Evolutionary conservation across 2,329 filamentous ascomycete genomes (phyloP).

Genomic region (Fusarium pilosicola): DNA sequence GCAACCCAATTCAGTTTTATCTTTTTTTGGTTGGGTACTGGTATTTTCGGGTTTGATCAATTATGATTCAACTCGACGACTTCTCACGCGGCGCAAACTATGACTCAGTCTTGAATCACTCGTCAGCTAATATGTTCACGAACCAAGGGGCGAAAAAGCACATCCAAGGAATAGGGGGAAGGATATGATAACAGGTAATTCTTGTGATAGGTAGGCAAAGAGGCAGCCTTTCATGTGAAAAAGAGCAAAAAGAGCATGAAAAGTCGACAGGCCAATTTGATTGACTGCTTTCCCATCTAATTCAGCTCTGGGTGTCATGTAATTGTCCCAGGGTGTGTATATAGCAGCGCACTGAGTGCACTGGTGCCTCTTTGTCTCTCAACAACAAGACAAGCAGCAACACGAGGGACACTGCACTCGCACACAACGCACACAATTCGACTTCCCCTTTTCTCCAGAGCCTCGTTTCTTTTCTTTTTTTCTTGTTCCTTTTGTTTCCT

Average conservation of each 20-base stretch:
- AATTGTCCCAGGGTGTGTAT: constrained; percentile 27
- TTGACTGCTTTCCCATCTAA: constrained; percentile 28
- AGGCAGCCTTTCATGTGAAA: constrained; percentile 37
- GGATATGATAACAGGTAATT: constrained; percentile 10
- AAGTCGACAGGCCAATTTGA: constrained; percentile 25
- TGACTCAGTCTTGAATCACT: constrained; percentile 37
- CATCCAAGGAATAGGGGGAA: constrained; percentile 21
- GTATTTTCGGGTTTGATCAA: constrained; percentile 27
- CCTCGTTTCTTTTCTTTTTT: constrained; percentile 32
- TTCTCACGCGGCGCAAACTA: constrained; percentile 27
- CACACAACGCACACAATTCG: constrained; percentile 38
- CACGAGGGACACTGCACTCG: constrained; percentile 15
- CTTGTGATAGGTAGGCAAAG: constrained; percentile 25
- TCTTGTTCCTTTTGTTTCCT: constrained; percentile 28
- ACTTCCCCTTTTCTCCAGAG: constrained; percentile 27
- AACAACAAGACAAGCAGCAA: constrained; percentile 37
- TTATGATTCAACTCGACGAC: constrained; percentile 29
- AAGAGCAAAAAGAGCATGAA: constrained; percentile 33
- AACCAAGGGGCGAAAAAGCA: constrained; percentile 19
- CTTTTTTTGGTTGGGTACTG: constrained; percentile 30
- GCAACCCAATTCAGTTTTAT: constrained; percentile 30
- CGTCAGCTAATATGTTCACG: constrained; percentile 16
- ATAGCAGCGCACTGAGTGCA: constrained; percentile 17
- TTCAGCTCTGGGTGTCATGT: constrained; percentile 35
- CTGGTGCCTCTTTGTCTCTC: constrained; percentile 33